phyloP scores from a whole-genome alignment of 2,329 filamentous ascomycete genomes.

The Colletotrichum spaethianum region DNA sequence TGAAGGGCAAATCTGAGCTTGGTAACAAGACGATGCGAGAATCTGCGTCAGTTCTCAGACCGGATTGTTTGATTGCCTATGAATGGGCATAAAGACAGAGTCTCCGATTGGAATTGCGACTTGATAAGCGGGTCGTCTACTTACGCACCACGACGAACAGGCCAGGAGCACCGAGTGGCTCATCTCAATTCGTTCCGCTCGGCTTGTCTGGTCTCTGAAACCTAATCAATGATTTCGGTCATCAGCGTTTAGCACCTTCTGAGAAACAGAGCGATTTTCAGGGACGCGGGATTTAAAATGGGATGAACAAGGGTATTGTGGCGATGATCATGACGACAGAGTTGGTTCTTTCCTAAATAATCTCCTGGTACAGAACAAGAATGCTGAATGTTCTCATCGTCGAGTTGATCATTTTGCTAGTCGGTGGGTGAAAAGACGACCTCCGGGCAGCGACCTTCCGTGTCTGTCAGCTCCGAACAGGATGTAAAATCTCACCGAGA shows the following conservation, averaged over 20 bases:
- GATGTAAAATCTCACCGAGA: constrained; percentile 12
- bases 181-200: not conserved
- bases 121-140: not conserved
- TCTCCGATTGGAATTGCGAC: not conserved
- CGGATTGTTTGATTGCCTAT: not conserved
- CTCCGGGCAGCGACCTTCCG: constrained; percentile 34
- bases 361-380: constrained; percentile 15
- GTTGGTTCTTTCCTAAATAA: not conserved
- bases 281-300: constrained; percentile 12
- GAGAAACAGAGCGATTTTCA: constrained; percentile 2
- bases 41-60: not conserved
- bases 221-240: constrained; percentile 5
- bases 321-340: constrained; percentile 21
- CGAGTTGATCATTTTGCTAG: not conserved
- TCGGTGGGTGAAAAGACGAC: not conserved
- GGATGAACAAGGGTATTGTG: constrained; percentile 21
- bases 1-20: not conserved
- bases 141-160: not conserved
- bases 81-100: not conserved
- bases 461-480: constrained; percentile 33
- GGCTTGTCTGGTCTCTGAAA: constrained; percentile 7
- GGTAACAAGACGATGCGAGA: not conserved
- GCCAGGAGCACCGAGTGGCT: not conserved
- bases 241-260: not conserved
- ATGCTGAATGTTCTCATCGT: constrained; percentile 5